phyloP scores from a whole-genome alignment of 2,329 filamentous ascomycete species.

The Aureobasidium melanogenum region DNA sequence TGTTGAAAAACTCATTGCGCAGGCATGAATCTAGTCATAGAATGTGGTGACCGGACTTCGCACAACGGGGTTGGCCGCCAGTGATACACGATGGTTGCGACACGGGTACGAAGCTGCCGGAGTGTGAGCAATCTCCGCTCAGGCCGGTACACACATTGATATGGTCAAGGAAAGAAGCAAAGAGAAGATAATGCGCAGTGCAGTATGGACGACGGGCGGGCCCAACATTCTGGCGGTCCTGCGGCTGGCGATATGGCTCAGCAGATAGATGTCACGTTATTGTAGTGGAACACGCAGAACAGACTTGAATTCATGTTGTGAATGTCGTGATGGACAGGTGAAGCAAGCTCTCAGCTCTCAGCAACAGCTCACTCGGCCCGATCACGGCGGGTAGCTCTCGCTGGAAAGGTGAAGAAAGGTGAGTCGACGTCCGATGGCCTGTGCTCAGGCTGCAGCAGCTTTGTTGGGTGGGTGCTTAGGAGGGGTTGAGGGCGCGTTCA shows the following conservation, averaged over 20 bases:
- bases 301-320: not conserved
- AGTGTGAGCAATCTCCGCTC: conserved; percentile 9
- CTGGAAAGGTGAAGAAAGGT: not conserved
- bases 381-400: not conserved
- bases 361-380: conserved; percentile 2
- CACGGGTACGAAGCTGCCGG: not conserved
- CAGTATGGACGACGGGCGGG: not conserved
- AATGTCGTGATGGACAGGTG: not conserved
- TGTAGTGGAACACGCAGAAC: not conserved
- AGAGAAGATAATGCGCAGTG: not conserved
- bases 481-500: conserved; percentile 6
- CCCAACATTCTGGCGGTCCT: not conserved
- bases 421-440: conserved; percentile 1
- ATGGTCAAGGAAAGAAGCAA: not conserved
- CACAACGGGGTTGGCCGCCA: not conserved
- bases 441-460: not conserved
- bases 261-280: not conserved
- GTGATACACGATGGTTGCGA: not conserved
- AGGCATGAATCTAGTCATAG: not conserved
- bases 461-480: conserved; percentile 6
- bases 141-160: not conserved
- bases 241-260: not conserved
- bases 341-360: not conserved
- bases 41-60: not conserved
- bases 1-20: not conserved